Base-by-base conservation (phyloP, 805 yeast species). In the Candida insectalens region DNA sequence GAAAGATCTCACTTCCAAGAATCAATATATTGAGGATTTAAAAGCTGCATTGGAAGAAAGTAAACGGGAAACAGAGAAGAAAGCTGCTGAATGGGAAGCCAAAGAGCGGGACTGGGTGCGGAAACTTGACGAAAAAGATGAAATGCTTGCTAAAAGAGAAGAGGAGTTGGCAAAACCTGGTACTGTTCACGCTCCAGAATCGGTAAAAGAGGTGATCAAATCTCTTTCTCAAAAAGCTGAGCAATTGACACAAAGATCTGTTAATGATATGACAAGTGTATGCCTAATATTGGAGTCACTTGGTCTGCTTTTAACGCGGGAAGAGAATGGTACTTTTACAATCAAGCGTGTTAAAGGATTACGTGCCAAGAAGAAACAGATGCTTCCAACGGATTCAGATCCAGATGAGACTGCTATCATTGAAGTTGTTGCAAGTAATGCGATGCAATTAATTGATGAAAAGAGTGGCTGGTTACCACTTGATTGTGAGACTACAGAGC, bases 281-380 rank as follows among this genome's bases (percentile, higher is more conserved):
- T 77, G 88, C 37, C 60, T 69, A 31, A 58, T 80, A 3, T 59
- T 83, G 21, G 94, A 83, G 48, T 67, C 79, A 3, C 75, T 87
- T 65, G 96, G 96, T 0, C 61, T 87, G 30, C 64, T 85, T 25
- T 65, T 83, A 31, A 63, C 71, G 2, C 64, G 65, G 32, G 69
- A 67, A 27, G 39, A 44, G 6, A 46, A 53, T 9, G 60, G 42
- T 18, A 60, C 55, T 7, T 60, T 66, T 28, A 67, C 66, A 33
- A 72, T 83, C 19, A 75, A 75, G 31, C 67, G 96, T 39, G 96
- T 85, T 3, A 83, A 83, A 50, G 96, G 96, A 0, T 59, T 83
- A 40, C 63, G 76, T 40, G 67, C 70, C 32, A 69, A 65, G 35
- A 52, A 59, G 27, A 62, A 57, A 35, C 47, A 47, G 10, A 12